Percentiles rank a stretch among this genome's conserved stretches.
These are phyloP conservation scores for Beauveria asiatica DNA, from an alignment of 2,329 filamentous ascomycete species.

Conservation along the genomic window DNA sequence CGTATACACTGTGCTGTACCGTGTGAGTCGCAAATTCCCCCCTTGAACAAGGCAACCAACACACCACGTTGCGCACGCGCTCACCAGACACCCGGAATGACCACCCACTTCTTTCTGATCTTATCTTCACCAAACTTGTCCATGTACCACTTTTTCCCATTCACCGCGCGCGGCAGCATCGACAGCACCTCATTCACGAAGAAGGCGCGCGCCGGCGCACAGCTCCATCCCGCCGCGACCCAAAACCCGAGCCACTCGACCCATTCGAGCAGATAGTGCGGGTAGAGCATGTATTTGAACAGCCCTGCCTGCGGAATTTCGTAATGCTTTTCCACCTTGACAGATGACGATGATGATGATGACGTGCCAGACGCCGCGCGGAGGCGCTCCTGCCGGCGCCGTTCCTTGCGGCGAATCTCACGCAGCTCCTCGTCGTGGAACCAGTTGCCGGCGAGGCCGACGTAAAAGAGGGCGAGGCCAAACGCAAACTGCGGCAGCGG, in stretches of 20 bases:
- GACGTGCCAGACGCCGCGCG: constrained; percentile 16
- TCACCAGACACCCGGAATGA: constrained; percentile 47
- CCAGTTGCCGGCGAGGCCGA: constrained; percentile 73
- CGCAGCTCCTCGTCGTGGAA: constrained; percentile 85
- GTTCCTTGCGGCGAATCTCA: constrained; percentile 69
- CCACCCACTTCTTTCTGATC: constrained; percentile 65
- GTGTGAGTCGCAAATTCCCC: too few relatives aligned
- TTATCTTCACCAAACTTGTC: constrained; percentile 80
- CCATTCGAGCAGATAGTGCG: constrained; percentile 97
- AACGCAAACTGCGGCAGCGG: constrained; percentile 41
- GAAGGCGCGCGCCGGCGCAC: constrained; percentile 71
- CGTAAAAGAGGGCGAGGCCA: constrained; percentile 67
- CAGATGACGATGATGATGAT: constrained; percentile 19
- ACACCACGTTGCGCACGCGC: too few relatives aligned
- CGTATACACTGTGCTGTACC: too few relatives aligned
- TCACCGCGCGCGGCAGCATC: constrained; percentile 80
- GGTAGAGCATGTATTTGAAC: constrained; percentile 76
- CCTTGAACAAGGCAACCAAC: too few relatives aligned
- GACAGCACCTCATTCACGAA: constrained; percentile 78
- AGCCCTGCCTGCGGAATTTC: constrained; percentile 75
- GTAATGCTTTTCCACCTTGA: constrained; percentile 68
- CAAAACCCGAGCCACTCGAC: constrained; percentile 89
- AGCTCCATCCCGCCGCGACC: constrained; percentile 59
- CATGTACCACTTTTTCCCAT: constrained; percentile 78
- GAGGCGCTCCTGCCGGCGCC: constrained; percentile 44